Evolutionary conservation across 208 protist genomes (phyloP).

Genomic region (Kentomonas sorsogonicus): DNA sequence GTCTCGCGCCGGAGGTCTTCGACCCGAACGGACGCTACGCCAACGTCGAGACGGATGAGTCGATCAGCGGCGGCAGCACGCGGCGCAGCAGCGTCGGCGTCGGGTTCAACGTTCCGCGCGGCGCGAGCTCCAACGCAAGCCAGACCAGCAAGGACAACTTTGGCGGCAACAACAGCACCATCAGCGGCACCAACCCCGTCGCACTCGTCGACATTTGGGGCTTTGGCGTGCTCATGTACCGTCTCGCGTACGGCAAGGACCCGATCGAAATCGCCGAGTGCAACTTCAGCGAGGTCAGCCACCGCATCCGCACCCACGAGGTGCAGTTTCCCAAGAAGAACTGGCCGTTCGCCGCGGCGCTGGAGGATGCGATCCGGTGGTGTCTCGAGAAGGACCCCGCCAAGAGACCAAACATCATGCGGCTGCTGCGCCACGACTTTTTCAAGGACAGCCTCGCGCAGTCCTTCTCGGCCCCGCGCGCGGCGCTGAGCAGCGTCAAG

Average conservation of each 20-base stretch:
- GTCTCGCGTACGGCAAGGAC: conserved; percentile 57
- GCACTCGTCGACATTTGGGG: conserved; percentile 76
- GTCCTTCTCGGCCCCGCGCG: too few species aligned
- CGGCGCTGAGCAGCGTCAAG: conserved; percentile 17
- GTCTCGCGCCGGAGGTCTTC: conserved; percentile 77
- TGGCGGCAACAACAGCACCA: neutral
- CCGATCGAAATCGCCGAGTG: conserved; percentile 60
- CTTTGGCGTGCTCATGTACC: conserved; percentile 80
- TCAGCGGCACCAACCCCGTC: conserved; percentile 1
- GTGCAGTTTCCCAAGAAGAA: conserved; percentile 34
- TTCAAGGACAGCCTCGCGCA: conserved; percentile 24
- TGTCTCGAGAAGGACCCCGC: conserved; percentile 55
- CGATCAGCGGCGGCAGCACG: neutral
- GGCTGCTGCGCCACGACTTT: conserved; percentile 54
- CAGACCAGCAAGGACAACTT: neutral
- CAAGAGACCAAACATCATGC: conserved; percentile 41
- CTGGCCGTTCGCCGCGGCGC: conserved; percentile 37
- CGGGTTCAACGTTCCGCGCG: too few species aligned
- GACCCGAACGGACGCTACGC: conserved; percentile 37
- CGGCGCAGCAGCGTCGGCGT: too few species aligned
- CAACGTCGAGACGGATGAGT: neutral
- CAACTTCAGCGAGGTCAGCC: conserved; percentile 40
- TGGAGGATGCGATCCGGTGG: conserved; percentile 49
- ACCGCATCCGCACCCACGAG: conserved; percentile 27
- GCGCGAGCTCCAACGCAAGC: neutral